These are phyloP conservation scores for Sporormia fimetaria DNA, from an alignment of 495 filamentous ascomycete genomes.

Conservation along the genomic window DNA sequence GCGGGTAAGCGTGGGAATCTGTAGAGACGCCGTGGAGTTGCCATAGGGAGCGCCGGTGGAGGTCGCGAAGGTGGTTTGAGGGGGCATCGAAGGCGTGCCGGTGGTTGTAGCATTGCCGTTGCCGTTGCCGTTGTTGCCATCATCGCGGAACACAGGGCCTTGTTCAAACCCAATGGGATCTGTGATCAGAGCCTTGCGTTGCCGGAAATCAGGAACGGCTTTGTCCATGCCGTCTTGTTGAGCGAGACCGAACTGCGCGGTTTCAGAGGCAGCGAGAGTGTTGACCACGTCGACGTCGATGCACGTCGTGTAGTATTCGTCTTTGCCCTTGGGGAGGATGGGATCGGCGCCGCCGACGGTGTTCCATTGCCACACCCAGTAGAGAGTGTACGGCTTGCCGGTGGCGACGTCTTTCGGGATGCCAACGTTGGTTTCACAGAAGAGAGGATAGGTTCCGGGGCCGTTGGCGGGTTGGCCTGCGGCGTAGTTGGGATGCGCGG, in stretches of 20 bases:
- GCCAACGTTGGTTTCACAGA: slow-evolving; percentile 67
- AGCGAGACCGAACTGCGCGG: slow-evolving; percentile 12
- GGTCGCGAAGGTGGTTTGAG: neutral
- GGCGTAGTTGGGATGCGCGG: slow-evolving; percentile 36
- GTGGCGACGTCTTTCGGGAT: slow-evolving; percentile 47
- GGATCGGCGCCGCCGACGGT: slow-evolving; percentile 39
- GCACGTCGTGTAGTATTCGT: slow-evolving; percentile 72
- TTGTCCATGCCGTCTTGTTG: slow-evolving; percentile 28
- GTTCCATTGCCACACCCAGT: slow-evolving; percentile 94
- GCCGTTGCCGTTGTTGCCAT: neutral
- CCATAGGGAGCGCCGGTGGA: neutral
- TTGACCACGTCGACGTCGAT: slow-evolving; percentile 58
- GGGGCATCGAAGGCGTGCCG: neutral
- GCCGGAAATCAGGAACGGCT: slow-evolving; percentile 25
- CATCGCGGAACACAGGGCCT: slow-evolving; percentile 6
- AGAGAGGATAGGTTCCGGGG: slow-evolving; percentile 37
- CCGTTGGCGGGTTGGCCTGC: slow-evolving; percentile 22
- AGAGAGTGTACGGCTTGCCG: slow-evolving; percentile 56
- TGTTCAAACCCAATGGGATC: slow-evolving; percentile 17
- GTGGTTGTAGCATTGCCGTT: neutral
- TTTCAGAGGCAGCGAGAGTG: slow-evolving; percentile 10
- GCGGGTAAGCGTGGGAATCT: slow-evolving; percentile 8
- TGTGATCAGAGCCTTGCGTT: slow-evolving; percentile 24
- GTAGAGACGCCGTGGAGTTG: neutral
- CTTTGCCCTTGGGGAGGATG: slow-evolving; percentile 41